These are phyloP conservation scores for Claviceps sp. DNA, from an alignment of 2,329 filamentous ascomycete species.

Conservation along the genomic window DNA sequence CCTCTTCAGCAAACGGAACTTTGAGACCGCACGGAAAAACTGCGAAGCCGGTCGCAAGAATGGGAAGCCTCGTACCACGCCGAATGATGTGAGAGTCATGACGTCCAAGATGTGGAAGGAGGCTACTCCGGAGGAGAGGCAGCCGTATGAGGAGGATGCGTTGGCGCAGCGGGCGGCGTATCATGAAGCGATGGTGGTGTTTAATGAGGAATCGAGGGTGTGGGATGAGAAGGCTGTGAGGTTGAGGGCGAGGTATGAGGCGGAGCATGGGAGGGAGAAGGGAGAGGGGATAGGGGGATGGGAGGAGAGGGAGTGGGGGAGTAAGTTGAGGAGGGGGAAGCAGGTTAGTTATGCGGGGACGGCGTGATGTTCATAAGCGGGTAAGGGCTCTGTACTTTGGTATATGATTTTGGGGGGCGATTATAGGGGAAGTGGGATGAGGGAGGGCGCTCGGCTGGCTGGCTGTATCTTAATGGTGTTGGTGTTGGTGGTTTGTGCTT, in stretches of 20 bases:
- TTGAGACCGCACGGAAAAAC: slow-evolving; percentile 44
- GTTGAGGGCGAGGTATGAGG: slow-evolving; percentile 38
- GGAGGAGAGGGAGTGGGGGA: slow-evolving; percentile 12
- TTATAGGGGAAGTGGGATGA: too few species aligned
- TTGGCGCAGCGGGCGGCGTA: slow-evolving; percentile 57
- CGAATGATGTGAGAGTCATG: slow-evolving; percentile 74
- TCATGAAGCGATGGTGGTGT: slow-evolving; percentile 41
- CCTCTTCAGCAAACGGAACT: slow-evolving; percentile 70
- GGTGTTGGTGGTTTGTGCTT: too few species aligned
- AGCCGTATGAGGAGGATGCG: slow-evolving; percentile 66
- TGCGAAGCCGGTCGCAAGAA: slow-evolving; percentile 53
- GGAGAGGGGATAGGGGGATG: slow-evolving; percentile 3
- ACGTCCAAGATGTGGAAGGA: slow-evolving; percentile 88
- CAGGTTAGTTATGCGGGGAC: slow-evolving; percentile 26
- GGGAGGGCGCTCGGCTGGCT: too few species aligned
- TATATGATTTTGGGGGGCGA: too few species aligned
- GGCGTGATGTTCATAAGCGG: slow-evolving; percentile 14
- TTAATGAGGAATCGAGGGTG: slow-evolving; percentile 45
- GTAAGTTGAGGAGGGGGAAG: slow-evolving; percentile 23
- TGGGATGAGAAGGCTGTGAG: slow-evolving; percentile 60
- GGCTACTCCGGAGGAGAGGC: slow-evolving; percentile 53
- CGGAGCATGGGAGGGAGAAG: slow-evolving; percentile 25
- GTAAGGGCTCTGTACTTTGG: too few species aligned
- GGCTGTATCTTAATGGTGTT: too few species aligned
- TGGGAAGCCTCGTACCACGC: slow-evolving; percentile 50